Base-by-base conservation (phyloP, 371 early-diverging fungal species). In the Mycotypha africana region DNA sequence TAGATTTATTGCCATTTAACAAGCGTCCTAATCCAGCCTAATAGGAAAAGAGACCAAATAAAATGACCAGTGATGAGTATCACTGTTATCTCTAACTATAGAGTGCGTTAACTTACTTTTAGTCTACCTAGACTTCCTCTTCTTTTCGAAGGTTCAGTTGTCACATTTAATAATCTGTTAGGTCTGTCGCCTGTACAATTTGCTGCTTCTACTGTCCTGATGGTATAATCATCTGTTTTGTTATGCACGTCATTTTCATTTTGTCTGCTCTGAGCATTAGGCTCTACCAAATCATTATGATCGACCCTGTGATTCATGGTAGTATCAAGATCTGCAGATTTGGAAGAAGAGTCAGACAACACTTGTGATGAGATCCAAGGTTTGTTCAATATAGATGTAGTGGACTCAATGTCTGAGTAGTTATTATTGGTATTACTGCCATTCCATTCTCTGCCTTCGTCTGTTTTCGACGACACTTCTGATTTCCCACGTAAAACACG, bases 371-470 rank as follows among this genome's bases (percentile, higher is more conserved):
- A 53, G 20, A 47, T 47, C 53, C 53, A 53, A 11, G 53, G 53
- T 19, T 53, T 53, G 24, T 48, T 53, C 14, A 38, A 24, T 4
- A 54, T 54, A 15, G 55, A 54, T 15, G 55, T 45, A 34, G 31
- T 54, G 1, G 55, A 48, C n/a, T 54, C 55, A 22, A 54, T 39
- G 31, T 54, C 55, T 4, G 55, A 48, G 39, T 26, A 32, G n/a
- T 42, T 31, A 15, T 38, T 40, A 44, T n/a, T n/a, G n/a, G n/a
- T n/a, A n/a, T n/a, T n/a, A n/a, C n/a, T n/a, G n/a, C n/a, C n/a
- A n/a, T n/a, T n/a, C n/a, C n/a, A n/a, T n/a, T n/a, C n/a, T n/a
- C n/a, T n/a, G n/a, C n/a, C n/a, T n/a, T n/a, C n/a, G n/a, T n/a
- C n/a, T n/a, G n/a, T n/a, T n/a, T n/a, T n/a, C n/a, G n/a, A n/a